Conservation (phyloP, 2,329 filamentous ascomycete species). For the Xylariaceae sp. region DNA sequence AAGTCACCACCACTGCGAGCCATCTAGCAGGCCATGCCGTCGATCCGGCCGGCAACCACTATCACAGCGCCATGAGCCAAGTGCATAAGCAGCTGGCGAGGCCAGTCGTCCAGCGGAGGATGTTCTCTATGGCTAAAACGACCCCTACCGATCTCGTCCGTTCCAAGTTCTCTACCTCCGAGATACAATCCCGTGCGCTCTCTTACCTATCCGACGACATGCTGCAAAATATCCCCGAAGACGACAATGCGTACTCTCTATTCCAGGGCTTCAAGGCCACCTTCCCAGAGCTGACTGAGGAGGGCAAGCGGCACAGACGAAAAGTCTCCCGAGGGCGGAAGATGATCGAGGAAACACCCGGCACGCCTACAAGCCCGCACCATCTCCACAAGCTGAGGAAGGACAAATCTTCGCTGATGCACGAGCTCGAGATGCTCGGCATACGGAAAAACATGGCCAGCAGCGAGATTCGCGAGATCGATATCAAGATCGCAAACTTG, state of each 20-base stretch:
- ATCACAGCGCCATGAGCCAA: constrained; percentile 82
- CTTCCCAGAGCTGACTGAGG: constrained; percentile 67
- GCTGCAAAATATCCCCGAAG: constrained; percentile 81
- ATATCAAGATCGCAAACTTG: constrained; percentile 92
- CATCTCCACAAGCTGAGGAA: constrained; percentile 71
- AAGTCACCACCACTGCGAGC: constrained; percentile 88
- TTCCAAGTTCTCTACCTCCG: constrained; percentile 80
- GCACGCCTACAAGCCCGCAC: constrained; percentile 55
- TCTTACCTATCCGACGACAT: constrained; percentile 87
- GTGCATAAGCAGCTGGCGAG: constrained; percentile 85
- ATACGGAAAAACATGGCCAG: constrained; percentile 97
- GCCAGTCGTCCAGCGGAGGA: constrained; percentile 78
- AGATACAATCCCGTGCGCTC: constrained; percentile 91
- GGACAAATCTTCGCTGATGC: constrained; percentile 74
- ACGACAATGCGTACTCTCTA: constrained; percentile 80
- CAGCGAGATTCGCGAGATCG: constrained; percentile 92
- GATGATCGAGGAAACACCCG: constrained; percentile 63
- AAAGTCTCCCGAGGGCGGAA: constrained; percentile 72
- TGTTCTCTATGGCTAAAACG: constrained; percentile 87
- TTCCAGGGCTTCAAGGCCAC: constrained; percentile 96
- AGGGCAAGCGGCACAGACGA: constrained; percentile 66
- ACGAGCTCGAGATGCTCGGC: constrained; percentile 84
- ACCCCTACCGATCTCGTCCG: constrained; percentile 92
- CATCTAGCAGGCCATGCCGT: constrained; percentile 73
- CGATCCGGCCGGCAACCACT: constrained; percentile 60